Evolutionary conservation across 345 rosid genomes (phyloP).

Genomic region (Syzygium aromaticum): DNA sequence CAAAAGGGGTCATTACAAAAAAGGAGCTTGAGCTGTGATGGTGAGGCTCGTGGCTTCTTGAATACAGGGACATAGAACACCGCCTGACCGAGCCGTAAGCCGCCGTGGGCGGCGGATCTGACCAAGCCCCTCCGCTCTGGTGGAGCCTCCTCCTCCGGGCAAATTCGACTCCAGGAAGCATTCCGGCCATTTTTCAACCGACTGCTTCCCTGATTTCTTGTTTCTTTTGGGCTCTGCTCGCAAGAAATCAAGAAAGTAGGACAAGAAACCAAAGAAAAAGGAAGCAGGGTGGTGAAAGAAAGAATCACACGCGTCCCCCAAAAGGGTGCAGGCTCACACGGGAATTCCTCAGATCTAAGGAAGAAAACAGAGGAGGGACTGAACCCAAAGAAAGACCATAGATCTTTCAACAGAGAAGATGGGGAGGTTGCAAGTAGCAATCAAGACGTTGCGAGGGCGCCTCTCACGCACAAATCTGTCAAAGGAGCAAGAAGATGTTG

Average conservation of each 20-base stretch:
- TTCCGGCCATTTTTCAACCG: slow-evolving; percentile 37
- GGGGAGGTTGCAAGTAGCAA: background rate
- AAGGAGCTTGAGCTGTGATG: slow-evolving; percentile 18
- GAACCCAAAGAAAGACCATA: background rate
- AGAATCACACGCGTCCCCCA: background rate
- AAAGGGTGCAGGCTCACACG: background rate
- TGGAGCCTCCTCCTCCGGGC: slow-evolving; percentile 72
- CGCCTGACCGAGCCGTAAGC: slow-evolving; percentile 32
- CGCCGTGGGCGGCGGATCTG: slow-evolving; percentile 22
- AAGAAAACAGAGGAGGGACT: background rate
- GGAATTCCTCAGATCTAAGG: background rate
- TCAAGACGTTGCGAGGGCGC: background rate
- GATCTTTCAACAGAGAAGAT: background rate
- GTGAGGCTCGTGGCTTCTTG: slow-evolving; percentile 37
- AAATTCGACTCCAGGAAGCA: slow-evolving; percentile 82
- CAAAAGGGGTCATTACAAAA: slow-evolving; percentile 9
- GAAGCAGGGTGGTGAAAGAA: background rate
- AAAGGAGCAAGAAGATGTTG: background rate
- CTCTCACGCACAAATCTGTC: too few relatives aligned
- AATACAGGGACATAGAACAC: slow-evolving; percentile 49
- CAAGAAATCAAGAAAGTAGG: background rate
- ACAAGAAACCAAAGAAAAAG: background rate
- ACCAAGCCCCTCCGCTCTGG: slow-evolving; percentile 19
- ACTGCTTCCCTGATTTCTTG: background rate
- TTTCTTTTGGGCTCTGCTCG: background rate